A percentile compares a stretch with the other conserved stretches of the same genome.
phyloP scores from a whole-genome alignment of 306 rosid genomes.

The Erythrophleum fordii region DNA sequence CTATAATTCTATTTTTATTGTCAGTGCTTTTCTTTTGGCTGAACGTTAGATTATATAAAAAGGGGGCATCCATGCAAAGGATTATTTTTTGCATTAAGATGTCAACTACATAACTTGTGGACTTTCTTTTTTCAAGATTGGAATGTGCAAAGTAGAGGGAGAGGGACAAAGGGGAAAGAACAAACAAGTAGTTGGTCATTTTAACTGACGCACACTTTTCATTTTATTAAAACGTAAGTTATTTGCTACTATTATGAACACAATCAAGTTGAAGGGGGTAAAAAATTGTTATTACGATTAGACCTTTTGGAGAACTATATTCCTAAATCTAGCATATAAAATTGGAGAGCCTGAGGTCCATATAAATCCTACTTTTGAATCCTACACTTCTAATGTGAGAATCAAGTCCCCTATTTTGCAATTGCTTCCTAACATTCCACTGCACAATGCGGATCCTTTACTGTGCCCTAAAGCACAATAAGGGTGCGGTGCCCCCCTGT shows the following conservation, averaged over 20 bases:
- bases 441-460: no score
- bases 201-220: slow-evolving; percentile 8
- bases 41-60: not conserved
- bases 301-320: not conserved
- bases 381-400: not conserved
- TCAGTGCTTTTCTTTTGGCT: slow-evolving; percentile 10
- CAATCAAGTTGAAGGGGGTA: not conserved
- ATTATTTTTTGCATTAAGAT: slow-evolving; percentile 5
- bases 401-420: not conserved
- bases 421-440: no score
- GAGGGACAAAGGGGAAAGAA: slow-evolving; percentile 5
- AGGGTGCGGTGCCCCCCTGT: no score
- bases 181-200: slow-evolving; percentile 3
- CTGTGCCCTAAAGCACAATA: no score
- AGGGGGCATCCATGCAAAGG: not conserved
- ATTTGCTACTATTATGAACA: not conserved
- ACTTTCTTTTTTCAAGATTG: not conserved
- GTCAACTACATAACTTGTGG: not conserved
- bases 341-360: not conserved
- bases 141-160: not conserved
- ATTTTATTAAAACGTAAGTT: slow-evolving; percentile 11
- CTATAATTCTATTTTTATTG: slow-evolving; percentile 9
- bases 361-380: not conserved
- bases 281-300: not conserved
- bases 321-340: not conserved